Evolutionary conservation across 2,329 filamentous ascomycete genomes (phyloP).

Genomic region (Rachicladosporium sp.): DNA sequence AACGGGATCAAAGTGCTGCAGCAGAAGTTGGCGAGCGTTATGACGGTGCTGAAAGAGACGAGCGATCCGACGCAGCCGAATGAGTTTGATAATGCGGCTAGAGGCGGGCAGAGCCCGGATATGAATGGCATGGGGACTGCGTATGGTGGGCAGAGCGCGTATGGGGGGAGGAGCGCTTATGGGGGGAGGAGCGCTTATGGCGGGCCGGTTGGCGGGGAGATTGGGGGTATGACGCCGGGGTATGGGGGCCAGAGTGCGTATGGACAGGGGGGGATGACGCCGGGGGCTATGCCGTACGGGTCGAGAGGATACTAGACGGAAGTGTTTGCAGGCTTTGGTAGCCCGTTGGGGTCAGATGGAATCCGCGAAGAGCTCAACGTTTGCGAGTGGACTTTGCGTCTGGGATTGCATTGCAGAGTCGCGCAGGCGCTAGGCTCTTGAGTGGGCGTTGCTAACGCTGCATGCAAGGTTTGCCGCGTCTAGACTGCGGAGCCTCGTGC

Average conservation of each 20-base stretch:
- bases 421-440: no score
- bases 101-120: conserved; percentile 41
- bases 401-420: no score
- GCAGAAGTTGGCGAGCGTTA: conserved; percentile 73
- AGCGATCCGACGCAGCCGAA: conserved; percentile 46
- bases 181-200: conserved; percentile 53
- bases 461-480: no score
- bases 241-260: conserved; percentile 51
- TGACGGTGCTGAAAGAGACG: conserved; percentile 48
- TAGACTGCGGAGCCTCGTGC: no score
- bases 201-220: conserved; percentile 9
- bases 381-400: no score
- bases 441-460: no score
- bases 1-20: conserved; percentile 82
- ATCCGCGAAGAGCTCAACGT: no score
- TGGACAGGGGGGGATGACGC: conserved; percentile 35
- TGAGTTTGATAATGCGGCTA: conserved; percentile 30
- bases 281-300: conserved; percentile 16
- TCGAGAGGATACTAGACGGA: conserved; percentile 4
- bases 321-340: no score
- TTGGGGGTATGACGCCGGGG: conserved; percentile 54
- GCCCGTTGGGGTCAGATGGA: no score
- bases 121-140: conserved; percentile 53
- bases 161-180: conserved; percentile 54
- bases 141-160: conserved; percentile 52